Evolutionary conservation across 192 early-diverging fungal genomes (phyloP).

Genomic region (Helicostylum pulchrum): DNA sequence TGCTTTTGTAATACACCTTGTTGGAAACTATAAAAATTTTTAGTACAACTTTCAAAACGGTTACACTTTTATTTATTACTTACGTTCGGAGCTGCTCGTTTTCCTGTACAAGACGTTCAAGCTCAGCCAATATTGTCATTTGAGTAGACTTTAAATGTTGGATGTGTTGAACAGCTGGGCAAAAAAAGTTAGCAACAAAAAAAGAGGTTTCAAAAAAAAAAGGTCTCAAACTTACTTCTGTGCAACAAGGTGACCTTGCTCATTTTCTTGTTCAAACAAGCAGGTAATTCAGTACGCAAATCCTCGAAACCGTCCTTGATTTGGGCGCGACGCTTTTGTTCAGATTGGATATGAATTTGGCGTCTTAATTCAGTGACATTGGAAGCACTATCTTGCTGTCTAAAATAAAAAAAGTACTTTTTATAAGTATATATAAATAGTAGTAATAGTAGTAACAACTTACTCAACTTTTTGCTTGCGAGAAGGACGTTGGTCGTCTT

Average conservation of each 20-base stretch:
- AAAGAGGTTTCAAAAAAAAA: no score
- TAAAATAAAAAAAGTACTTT: background rate
- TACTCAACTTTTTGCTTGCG: constrained; percentile 3
- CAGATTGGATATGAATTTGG: constrained; percentile 41
- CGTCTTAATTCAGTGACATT: constrained; percentile 33
- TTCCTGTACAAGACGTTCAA: constrained; percentile 37
- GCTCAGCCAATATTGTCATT: constrained; percentile 33
- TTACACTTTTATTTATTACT: constrained; percentile 1
- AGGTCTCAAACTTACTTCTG: constrained; percentile 24
- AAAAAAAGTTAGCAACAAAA: background rate
- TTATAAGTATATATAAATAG: background rate
- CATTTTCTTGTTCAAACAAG: constrained; percentile 38
- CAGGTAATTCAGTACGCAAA: constrained; percentile 31
- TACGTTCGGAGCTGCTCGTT: constrained; percentile 39
- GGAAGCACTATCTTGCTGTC: background rate
- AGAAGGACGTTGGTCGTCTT: constrained; percentile 3
- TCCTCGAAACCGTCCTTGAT: constrained; percentile 45
- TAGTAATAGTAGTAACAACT: background rate
- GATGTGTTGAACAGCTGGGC: constrained; percentile 44
- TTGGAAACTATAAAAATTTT: constrained; percentile 25
- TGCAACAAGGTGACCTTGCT: constrained; percentile 38
- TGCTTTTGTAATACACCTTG: constrained; percentile 36
- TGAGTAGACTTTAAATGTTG: constrained; percentile 41
- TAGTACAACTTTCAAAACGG: background rate
- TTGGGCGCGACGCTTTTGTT: constrained; percentile 41